Evolutionary conservation across 164 flowering plant species (phyloP).

Genomic region (Echeveria elegans): DNA sequence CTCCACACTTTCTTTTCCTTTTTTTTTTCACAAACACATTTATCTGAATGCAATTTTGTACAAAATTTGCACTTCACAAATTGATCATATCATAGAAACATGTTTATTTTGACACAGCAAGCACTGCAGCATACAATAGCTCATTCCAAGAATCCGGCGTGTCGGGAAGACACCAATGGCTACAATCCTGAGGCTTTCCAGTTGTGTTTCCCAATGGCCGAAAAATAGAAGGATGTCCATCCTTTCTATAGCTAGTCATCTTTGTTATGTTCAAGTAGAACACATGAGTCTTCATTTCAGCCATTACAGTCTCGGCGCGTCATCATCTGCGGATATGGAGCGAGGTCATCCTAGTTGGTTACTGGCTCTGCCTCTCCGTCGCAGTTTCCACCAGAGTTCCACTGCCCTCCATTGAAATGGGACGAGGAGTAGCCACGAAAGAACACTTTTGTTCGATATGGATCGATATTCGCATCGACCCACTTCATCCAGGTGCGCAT

Average conservation of each 20-base stretch:
- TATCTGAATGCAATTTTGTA: no score
- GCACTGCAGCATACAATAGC: constrained; percentile 36
- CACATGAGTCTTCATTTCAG: constrained; percentile 42
- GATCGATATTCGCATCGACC: constrained; percentile 40
- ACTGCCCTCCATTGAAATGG: constrained; percentile 56
- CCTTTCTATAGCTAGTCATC: constrained; percentile 53
- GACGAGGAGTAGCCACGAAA: constrained; percentile 48
- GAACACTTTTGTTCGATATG: constrained; percentile 32
- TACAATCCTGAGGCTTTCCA: constrained; percentile 37
- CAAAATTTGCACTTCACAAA: no score
- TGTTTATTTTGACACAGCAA: no score
- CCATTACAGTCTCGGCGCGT: constrained; percentile 31
- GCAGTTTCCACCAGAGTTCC: constrained; percentile 58
- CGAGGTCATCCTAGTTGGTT: constrained; percentile 22
- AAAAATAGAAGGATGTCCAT: constrained; percentile 58
- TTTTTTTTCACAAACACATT: no score
- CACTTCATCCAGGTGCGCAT: constrained; percentile 62
- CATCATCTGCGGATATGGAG: constrained; percentile 45
- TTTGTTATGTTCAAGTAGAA: constrained; percentile 45
- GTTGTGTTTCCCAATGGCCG: constrained; percentile 15
- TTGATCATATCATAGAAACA: no score
- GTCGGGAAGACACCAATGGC: constrained; percentile 62
- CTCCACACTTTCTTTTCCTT: no score
- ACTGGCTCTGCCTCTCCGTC: constrained; percentile 40
- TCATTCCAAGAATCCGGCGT: constrained; percentile 53